Evolutionary conservation across 371 early-diverging fungal genomes (phyloP).

Genomic region (Antonospora locustae): DNA sequence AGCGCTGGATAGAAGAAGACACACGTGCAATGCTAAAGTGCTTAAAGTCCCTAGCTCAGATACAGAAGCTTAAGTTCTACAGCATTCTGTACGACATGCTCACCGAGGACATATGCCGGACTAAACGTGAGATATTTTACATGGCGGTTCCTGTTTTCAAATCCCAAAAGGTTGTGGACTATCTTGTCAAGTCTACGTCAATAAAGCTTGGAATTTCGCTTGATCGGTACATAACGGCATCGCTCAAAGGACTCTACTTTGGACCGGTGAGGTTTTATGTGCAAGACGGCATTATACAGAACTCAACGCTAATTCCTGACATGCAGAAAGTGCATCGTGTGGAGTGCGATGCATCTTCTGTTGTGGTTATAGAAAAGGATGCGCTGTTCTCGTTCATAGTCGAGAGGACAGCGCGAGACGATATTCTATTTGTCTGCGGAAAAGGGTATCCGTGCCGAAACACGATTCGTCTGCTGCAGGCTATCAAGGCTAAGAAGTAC

Average conservation of each 20-base stretch:
- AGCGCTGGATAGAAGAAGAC: slow-evolving; percentile 15
- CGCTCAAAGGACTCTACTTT: slow-evolving; percentile 49
- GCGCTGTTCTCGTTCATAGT: slow-evolving; percentile 35
- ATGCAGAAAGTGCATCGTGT: slow-evolving; percentile 22
- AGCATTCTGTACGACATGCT: slow-evolving; percentile 22
- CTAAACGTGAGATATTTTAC: slow-evolving; percentile 50
- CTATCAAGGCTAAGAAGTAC: slow-evolving; percentile 17
- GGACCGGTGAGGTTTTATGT: slow-evolving; percentile 19
- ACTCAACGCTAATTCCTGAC: slow-evolving; percentile 44
- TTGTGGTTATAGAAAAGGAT: slow-evolving; percentile 54
- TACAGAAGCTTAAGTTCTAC: slow-evolving; percentile 23
- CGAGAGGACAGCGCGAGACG: slow-evolving; percentile 2
- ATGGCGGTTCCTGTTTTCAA: slow-evolving; percentile 30
- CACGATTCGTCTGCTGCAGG: slow-evolving; percentile 42
- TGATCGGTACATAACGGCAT: slow-evolving; percentile 34
- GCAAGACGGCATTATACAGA: neutral
- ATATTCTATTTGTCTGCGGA: slow-evolving; percentile 43
- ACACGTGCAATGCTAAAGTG: no score
- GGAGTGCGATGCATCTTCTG: neutral
- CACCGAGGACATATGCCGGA: slow-evolving; percentile 7
- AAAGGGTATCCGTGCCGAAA: slow-evolving; percentile 54
- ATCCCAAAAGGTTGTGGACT: slow-evolving; percentile 22
- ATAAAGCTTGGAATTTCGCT: slow-evolving; percentile 4
- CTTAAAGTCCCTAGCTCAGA: no score
- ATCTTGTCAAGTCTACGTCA: slow-evolving; percentile 19